Conservation (phyloP, 768 basidiomycete genomes). For the Termitomyces sp. region DNA sequence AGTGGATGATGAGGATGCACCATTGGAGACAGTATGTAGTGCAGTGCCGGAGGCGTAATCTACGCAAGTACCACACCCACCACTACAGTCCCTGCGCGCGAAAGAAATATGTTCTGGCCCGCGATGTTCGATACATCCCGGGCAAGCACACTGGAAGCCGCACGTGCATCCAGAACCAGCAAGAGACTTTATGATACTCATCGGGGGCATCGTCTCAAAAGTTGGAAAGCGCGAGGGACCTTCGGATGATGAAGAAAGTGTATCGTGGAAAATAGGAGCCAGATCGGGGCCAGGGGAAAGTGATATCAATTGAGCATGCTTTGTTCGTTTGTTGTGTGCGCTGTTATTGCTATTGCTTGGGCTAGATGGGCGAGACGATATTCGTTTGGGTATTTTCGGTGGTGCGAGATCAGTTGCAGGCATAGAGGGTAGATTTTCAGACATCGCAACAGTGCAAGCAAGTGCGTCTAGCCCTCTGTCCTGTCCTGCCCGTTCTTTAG, state of each 20-base stretch:
- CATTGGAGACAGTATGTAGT: conserved; percentile 26
- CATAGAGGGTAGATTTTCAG: conserved; percentile 16
- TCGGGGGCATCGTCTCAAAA: conserved; percentile 56
- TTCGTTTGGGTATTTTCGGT: conserved; percentile 14
- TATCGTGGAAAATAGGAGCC: conserved; percentile 38
- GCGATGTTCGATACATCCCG: conserved; percentile 71
- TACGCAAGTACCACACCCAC: conserved; percentile 58
- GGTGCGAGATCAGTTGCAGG: neutral
- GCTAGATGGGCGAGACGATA: conserved; percentile 22
- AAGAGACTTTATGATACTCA: conserved; percentile 50
- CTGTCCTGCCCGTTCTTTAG: neutral
- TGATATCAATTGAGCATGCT: conserved; percentile 15
- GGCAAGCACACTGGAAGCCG: conserved; percentile 62
- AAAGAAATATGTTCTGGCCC: conserved; percentile 38
- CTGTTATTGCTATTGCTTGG: conserved; percentile 16
- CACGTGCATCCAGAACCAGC: conserved; percentile 72
- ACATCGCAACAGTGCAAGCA: conserved; percentile 32
- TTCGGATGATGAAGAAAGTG: conserved; percentile 17
- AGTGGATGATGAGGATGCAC: conserved; percentile 5
- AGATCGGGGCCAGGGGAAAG: conserved; percentile 32
- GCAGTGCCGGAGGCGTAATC: conserved; percentile 42
- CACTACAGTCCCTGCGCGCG: conserved; percentile 41
- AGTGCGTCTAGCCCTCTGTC: conserved; percentile 24
- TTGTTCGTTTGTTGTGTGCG: conserved; percentile 26
- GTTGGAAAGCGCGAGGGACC: conserved; percentile 27